A percentile compares a stretch with the other conserved stretches of the same genome.
These are phyloP conservation scores for Aspergillus campestris DNA, from an alignment of 495 filamentous ascomycete genomes.

Conservation along the genomic window DNA sequence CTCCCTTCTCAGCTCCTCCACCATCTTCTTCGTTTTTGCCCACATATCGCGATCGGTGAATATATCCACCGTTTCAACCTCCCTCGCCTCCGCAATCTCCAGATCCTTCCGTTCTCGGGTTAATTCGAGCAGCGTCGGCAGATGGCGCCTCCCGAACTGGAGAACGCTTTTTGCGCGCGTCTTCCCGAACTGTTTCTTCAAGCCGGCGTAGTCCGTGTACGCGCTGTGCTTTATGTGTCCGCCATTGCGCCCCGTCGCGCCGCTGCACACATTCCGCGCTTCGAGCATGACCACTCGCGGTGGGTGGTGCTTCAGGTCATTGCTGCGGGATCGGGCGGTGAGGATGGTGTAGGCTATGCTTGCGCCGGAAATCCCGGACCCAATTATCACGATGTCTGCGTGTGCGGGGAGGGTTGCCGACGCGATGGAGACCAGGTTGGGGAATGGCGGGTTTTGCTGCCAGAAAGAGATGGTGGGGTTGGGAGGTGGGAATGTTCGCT, in stretches of 20 bases:
- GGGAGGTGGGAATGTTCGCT: conserved; percentile 30
- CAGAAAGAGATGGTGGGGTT: conserved; percentile 58
- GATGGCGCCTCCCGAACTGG: not conserved
- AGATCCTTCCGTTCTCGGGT: not conserved
- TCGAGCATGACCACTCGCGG: conserved; percentile 59
- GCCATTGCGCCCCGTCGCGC: conserved; percentile 56
- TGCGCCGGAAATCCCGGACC: conserved; percentile 60
- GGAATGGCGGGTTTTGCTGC: conserved; percentile 45
- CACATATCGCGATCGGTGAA: conserved; percentile 26
- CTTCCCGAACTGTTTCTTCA: conserved; percentile 16
- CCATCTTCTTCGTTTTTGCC: conserved; percentile 21
- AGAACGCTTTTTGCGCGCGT: conserved; percentile 12
- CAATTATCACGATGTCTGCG: conserved; percentile 53
- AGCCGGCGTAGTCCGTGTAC: conserved; percentile 19
- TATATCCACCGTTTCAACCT: conserved; percentile 28
- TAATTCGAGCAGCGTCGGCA: conserved; percentile 6
- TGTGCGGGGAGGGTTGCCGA: conserved; percentile 31
- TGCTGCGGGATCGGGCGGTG: not conserved
- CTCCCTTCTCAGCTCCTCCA: conserved; percentile 19
- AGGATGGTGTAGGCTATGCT: conserved; percentile 51
- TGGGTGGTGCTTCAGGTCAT: too few relatives aligned
- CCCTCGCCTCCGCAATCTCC: conserved; percentile 16
- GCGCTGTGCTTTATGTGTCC: conserved; percentile 33
- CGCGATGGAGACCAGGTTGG: conserved; percentile 41
- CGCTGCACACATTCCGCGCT: conserved; percentile 67